Evolutionary conservation across 2,329 filamentous ascomycete genomes (phyloP).

Genomic region (Calonectria pteridis): DNA sequence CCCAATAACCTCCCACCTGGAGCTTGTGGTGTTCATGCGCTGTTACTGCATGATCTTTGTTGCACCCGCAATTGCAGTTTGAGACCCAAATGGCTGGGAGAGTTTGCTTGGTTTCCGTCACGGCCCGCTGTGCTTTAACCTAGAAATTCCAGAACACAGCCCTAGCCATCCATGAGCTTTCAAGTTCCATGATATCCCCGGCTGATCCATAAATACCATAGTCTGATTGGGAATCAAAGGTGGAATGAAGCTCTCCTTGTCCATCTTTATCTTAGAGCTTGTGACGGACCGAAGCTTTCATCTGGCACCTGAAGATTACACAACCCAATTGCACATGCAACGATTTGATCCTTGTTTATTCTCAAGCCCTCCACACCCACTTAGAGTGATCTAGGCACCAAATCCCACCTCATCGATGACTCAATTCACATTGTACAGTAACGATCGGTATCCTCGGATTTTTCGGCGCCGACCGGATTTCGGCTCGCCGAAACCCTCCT

Average conservation of each 20-base stretch:
- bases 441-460: neutral
- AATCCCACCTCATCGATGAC: neutral
- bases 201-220: neutral
- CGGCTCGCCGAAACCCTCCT: neutral
- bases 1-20: neutral
- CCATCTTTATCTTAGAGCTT: neutral
- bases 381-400: neutral
- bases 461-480: constrained; percentile 14
- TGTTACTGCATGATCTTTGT: constrained; percentile 27
- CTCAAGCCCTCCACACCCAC: neutral
- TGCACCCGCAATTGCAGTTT: constrained; percentile 21
- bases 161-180: neutral
- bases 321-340: constrained; percentile 12
- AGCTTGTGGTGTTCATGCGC: constrained; percentile 20
- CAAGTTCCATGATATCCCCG: neutral
- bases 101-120: constrained; percentile 1
- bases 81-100: constrained; percentile 2
- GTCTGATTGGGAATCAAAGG: neutral
- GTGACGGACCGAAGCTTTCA: neutral
- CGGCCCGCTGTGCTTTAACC: neutral
- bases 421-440: neutral
- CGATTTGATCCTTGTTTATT: neutral
- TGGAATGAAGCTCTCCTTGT: neutral
- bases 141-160: neutral
- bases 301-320: neutral